Base-by-base conservation (phyloP, 78 protist species). In the Dictyostelium intermedium region DNA sequence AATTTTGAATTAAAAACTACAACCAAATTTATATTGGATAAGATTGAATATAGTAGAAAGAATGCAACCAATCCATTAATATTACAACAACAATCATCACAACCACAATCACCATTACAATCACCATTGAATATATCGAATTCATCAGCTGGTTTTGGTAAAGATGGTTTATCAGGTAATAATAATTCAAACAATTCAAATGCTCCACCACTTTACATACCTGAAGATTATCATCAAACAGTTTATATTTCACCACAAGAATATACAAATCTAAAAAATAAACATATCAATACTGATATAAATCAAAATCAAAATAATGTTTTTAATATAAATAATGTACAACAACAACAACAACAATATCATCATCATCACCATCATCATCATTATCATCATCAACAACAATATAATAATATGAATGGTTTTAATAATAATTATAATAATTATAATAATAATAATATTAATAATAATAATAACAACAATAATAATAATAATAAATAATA, bases 1-100 rank as follows among this genome's bases (percentile, higher is more conserved):
- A 87, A 76, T 43, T 77, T 87, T 2, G 92, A 87, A 30, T 78
- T 87, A 13, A 30, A 37, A n/a, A 50, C 80, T 10, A 87, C 85
- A 23, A 76, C 82, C 39, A 76, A 78, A 63, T 63, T 63, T 1
- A 76, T 87, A 37, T 61, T 87, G 39, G 92, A 87, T 78, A 45
- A 43, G n/a, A 78, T 87, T 20, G 73, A 87, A 47, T 32, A 16
- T 20, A n/a, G 39, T 6, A 76, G 85, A 27, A 81, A 56, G 45
- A 85, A 85, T 32, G 32, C 45, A 61, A n/a, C 91, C 3, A 72
- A 30, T 47, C 91, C 91, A 72, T 20, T 50, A 16, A 30, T 72
- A 45, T 27, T 34, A 34, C 80, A 27, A 27, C 73, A 69, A 50
- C 87, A 83, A 37, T 72, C 69, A 63, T 72, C 69, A 61, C 87